These are phyloP conservation scores for Epichloe elymi DNA, from an alignment of 2,329 filamentous ascomycete genomes.

Conservation along the genomic window DNA sequence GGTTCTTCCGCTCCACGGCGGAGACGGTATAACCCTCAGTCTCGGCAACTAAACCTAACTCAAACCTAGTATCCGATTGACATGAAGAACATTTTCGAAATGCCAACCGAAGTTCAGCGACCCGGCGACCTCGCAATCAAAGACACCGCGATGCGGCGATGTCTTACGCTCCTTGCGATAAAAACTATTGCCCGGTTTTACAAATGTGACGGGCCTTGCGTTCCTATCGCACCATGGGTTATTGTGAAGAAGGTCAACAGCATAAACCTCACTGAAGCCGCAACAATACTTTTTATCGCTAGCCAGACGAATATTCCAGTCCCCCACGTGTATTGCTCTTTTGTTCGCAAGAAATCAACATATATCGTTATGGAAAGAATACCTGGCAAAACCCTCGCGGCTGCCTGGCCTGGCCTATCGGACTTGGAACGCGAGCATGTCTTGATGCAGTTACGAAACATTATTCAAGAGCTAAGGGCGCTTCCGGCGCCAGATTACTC, in stretches of 20 bases:
- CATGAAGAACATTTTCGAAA: neutral
- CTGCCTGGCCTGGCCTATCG: slow-evolving; percentile 8
- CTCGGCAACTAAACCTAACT: neutral
- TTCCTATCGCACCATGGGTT: neutral
- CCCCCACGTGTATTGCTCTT: slow-evolving; percentile 14
- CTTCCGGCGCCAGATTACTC: slow-evolving; percentile 9
- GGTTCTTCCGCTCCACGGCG: neutral
- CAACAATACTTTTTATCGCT: slow-evolving; percentile 11
- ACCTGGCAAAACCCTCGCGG: slow-evolving; percentile 10
- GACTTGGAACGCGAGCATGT: slow-evolving; percentile 7
- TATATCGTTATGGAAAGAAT: slow-evolving; percentile 34
- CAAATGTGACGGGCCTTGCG: neutral
- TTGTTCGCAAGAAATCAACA: slow-evolving; percentile 22
- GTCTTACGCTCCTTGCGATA: neutral
- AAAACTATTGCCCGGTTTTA: neutral
- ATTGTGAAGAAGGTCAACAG: neutral
- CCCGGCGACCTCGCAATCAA: neutral
- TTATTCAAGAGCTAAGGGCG: slow-evolving; percentile 13
- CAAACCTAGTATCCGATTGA: neutral
- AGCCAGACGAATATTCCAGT: slow-evolving; percentile 12
- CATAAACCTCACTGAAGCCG: slow-evolving; percentile 10
- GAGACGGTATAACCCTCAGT: neutral
- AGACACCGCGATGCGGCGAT: neutral
- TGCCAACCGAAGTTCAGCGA: neutral
- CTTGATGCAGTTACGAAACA: slow-evolving; percentile 10